A percentile compares a stretch with the other conserved stretches of the same genome.
These are phyloP conservation scores for Septoria linicola DNA, from an alignment of 2,329 filamentous ascomycete species.

Conservation along the genomic window DNA sequence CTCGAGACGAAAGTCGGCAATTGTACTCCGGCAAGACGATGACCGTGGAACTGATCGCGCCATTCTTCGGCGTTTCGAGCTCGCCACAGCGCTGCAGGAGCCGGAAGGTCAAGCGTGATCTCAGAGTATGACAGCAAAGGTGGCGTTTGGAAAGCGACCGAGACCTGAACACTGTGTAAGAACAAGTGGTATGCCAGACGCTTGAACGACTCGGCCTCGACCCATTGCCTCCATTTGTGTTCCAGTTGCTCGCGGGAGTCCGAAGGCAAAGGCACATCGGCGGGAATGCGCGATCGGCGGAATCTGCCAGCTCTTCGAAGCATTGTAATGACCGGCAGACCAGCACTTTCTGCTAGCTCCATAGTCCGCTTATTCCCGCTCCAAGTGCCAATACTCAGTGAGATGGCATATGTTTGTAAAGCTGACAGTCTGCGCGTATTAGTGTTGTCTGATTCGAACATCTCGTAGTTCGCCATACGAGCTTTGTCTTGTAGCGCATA, in stretches of 20 bases:
- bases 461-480: slow-evolving; percentile 16
- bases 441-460: slow-evolving; percentile 25
- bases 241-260: slow-evolving; percentile 16
- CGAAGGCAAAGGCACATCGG: slow-evolving; percentile 11
- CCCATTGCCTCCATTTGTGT: slow-evolving; percentile 23
- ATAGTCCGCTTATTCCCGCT: slow-evolving; percentile 27
- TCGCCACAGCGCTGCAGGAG: slow-evolving; percentile 21
- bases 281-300: slow-evolving; percentile 14
- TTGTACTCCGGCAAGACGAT: slow-evolving; percentile 12
- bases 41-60: slow-evolving; percentile 22
- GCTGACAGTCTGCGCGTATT: slow-evolving; percentile 21
- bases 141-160: slow-evolving; percentile 23
- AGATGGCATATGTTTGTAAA: slow-evolving; percentile 23
- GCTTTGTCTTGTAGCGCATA: slow-evolving; percentile 26
- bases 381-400: slow-evolving; percentile 25
- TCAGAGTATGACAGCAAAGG: slow-evolving; percentile 25
- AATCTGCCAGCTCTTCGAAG: slow-evolving; percentile 24
- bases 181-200: slow-evolving; percentile 25
- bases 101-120: slow-evolving; percentile 24
- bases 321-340: slow-evolving; percentile 24
- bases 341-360: slow-evolving; percentile 22
- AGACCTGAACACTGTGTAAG: slow-evolving; percentile 23
- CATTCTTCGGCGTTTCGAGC: slow-evolving; percentile 22
- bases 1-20: slow-evolving; percentile 21
- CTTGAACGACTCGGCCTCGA: slow-evolving; percentile 25